A percentile compares a stretch with the other conserved stretches of the same genome.
Conservation (phyloP, 1,139 yeast genomes). For the Yamadazyma sp. region DNA sequence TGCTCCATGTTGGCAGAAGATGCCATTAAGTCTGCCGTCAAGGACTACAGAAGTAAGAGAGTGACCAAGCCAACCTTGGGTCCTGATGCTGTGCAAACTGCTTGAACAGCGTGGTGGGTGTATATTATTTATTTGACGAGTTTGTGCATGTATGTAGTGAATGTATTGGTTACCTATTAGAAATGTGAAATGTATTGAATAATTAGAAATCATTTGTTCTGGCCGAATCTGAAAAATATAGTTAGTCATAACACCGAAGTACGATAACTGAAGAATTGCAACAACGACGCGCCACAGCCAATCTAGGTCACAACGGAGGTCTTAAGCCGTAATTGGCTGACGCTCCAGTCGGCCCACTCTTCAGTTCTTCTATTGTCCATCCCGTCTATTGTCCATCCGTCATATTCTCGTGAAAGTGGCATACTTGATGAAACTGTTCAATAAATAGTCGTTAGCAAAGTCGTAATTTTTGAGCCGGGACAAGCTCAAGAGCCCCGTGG, state of each 20-base stretch:
- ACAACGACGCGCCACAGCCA: too few species aligned
- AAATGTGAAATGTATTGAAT: not conserved
- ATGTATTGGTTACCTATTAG: too few species aligned
- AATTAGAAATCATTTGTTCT: not conserved
- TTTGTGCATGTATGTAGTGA: constrained; percentile 1
- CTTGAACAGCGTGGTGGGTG: not conserved
- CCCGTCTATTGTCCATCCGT: too few species aligned
- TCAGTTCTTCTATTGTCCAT: too few species aligned
- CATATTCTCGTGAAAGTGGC: constrained; percentile 10
- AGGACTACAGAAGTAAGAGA: constrained; percentile 86
- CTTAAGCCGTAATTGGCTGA: too few species aligned
- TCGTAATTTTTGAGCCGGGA: constrained; percentile 19
- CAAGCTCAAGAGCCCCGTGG: constrained; percentile 27
- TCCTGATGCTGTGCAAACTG: constrained; percentile 38
- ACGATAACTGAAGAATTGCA: too few species aligned
- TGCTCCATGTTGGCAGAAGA: constrained; percentile 99
- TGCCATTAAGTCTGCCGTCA: constrained; percentile 95
- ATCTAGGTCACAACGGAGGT: too few species aligned
- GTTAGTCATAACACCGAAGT: too few species aligned
- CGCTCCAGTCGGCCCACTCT: too few species aligned
- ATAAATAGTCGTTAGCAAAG: constrained; percentile 15
- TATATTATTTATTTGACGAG: constrained; percentile 1
- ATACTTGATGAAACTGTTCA: constrained; percentile 13
- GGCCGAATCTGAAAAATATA: too few species aligned
- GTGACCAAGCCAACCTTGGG: constrained; percentile 49